These are phyloP conservation scores for Zoysia pacifica DNA, from an alignment of 176 grass and related monocot genomes.

Conservation along the genomic window DNA sequence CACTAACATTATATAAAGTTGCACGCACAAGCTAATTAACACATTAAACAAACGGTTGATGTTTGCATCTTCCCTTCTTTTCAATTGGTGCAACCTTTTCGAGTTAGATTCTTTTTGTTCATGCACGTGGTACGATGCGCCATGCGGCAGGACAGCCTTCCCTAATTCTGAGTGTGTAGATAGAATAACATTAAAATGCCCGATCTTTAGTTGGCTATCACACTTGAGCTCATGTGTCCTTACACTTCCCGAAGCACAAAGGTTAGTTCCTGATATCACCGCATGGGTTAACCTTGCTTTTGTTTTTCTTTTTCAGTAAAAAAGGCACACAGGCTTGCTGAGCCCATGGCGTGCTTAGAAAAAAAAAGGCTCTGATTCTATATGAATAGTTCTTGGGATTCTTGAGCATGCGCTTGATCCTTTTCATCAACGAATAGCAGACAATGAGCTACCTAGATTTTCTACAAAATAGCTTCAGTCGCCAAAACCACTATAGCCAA, in stretches of 20 bases:
- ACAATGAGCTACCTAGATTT: not conserved
- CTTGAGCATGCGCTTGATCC: constrained; percentile 58
- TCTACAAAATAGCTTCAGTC: not conserved
- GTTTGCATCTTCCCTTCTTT: too few species aligned
- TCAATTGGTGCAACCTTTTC: too few species aligned
- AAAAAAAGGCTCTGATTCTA: constrained; percentile 59
- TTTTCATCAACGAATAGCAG: constrained; percentile 8
- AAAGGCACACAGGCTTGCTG: constrained; percentile 36
- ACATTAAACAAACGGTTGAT: too few species aligned
- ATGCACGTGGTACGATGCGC: too few species aligned
- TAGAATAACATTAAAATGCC: too few species aligned
- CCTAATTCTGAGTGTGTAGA: too few species aligned
- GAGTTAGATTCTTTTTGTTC: too few species aligned
- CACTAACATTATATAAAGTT: too few species aligned
- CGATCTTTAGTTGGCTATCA: constrained; percentile 28
- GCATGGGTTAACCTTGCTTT: constrained; percentile 37
- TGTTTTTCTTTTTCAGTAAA: constrained; percentile 7
- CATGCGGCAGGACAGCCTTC: too few species aligned
- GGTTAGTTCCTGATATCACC: constrained; percentile 24
- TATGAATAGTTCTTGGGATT: constrained; percentile 59
- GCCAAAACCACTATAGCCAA: not conserved
- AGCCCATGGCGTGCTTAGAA: constrained; percentile 60
- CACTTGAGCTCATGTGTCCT: constrained; percentile 46
- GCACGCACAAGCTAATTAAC: too few species aligned
- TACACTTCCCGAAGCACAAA: constrained; percentile 35